Evolutionary conservation across 2,329 filamentous ascomycete species (phyloP).

Genomic region (Erysiphe neolycopersici): DNA sequence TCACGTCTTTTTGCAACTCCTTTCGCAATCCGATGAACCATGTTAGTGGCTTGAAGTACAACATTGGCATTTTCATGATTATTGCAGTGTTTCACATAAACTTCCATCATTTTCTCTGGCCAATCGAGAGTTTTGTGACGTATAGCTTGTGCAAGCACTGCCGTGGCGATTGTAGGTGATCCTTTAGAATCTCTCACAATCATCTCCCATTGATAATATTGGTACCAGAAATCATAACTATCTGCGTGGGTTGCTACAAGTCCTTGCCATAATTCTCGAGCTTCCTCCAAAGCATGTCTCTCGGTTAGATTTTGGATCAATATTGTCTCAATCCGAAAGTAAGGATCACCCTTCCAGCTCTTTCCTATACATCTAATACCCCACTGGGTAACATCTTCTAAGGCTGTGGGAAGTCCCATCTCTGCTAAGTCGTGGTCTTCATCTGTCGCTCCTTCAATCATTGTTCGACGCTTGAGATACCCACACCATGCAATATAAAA

Average conservation of each 20-base stretch:
- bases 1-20: constrained; percentile 35
- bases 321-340: constrained; percentile 71
- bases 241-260: constrained; percentile 42
- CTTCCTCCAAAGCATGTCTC: constrained; percentile 49
- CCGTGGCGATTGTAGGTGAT: constrained; percentile 47
- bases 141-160: constrained; percentile 46
- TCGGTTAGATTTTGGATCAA: constrained; percentile 80
- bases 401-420: constrained; percentile 58
- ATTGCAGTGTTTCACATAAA: constrained; percentile 59
- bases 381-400: constrained; percentile 58
- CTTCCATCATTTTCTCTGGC: constrained; percentile 49
- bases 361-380: constrained; percentile 49
- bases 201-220: constrained; percentile 84
- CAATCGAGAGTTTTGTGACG: constrained; percentile 37
- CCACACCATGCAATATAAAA: constrained; percentile 90
- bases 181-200: constrained; percentile 14
- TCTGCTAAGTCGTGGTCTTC: constrained; percentile 78
- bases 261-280: constrained; percentile 50
- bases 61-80: constrained; percentile 63
- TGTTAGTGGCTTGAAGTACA: constrained; percentile 46
- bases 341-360: constrained; percentile 61
- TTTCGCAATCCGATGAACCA: constrained; percentile 41
- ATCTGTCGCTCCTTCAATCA: constrained; percentile 43
- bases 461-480: constrained; percentile 66
- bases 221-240: constrained; percentile 81